phyloP scores from a whole-genome alignment of 306 rosid species.

The Pyrus betulifolia region DNA sequence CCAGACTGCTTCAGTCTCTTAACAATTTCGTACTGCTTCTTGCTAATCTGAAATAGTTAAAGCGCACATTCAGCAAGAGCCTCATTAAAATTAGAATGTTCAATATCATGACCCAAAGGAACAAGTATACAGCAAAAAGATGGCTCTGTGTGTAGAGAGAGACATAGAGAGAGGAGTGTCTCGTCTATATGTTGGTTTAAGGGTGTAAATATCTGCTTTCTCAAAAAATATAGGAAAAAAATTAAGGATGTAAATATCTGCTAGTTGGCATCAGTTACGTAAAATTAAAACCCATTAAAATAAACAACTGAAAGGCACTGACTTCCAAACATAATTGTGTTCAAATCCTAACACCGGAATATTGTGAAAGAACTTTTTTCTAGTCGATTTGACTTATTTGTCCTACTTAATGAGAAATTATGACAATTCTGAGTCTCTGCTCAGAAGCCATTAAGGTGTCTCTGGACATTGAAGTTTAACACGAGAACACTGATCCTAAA shows the following conservation, averaged over 20 bases:
- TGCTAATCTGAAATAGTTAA: conserved; percentile 66
- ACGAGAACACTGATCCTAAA: neutral
- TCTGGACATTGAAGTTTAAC: neutral
- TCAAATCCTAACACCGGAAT: neutral
- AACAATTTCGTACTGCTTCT: conserved; percentile 80
- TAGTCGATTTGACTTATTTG: neutral
- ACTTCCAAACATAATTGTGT: neutral
- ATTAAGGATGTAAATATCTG: neutral
- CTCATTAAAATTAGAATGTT: neutral
- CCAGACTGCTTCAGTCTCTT: conserved; percentile 87
- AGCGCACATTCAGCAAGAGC: conserved; percentile 23
- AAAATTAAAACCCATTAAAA: neutral
- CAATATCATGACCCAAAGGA: neutral
- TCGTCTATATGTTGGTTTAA: neutral
- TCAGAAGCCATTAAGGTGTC: neutral
- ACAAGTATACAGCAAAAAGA: neutral
- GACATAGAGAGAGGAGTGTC: neutral
- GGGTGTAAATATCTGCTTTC: too few relatives aligned
- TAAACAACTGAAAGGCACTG: neutral
- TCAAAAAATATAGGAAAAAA: too few relatives aligned
- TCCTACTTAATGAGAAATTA: neutral
- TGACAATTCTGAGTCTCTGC: neutral
- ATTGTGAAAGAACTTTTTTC: neutral
- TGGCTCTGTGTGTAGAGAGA: neutral
- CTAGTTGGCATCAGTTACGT: neutral